Percentiles rank a stretch among this genome's conserved stretches.
phyloP scores from a whole-genome alignment of 2,329 filamentous ascomycete species.

The Cyphellophora europaea region DNA sequence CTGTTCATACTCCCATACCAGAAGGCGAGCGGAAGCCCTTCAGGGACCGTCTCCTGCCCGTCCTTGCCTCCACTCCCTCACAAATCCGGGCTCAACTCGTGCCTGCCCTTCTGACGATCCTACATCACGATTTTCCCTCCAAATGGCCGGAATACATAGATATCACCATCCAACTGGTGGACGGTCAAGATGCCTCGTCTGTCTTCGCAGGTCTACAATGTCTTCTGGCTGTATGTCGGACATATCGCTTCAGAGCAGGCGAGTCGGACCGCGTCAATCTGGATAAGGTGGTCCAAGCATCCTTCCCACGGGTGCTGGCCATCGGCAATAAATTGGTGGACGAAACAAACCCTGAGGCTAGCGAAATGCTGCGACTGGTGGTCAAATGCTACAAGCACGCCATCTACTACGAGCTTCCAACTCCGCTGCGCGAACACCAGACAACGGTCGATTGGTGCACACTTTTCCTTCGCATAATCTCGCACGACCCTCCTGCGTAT shows the following conservation, averaged over 20 bases:
- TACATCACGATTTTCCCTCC: slow-evolving; percentile 89
- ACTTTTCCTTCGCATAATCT: slow-evolving; percentile 81
- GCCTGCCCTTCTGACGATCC: slow-evolving; percentile 87
- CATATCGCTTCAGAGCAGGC: slow-evolving; percentile 87
- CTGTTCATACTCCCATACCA: slow-evolving; percentile 64
- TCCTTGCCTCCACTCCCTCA: slow-evolving; percentile 70
- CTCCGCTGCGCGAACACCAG: slow-evolving; percentile 66
- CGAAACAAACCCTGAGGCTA: slow-evolving; percentile 86
- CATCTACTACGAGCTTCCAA: slow-evolving; percentile 85
- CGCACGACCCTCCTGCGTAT: slow-evolving; percentile 69
- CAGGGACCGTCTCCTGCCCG: slow-evolving; percentile 77
- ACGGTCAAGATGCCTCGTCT: slow-evolving; percentile 73
- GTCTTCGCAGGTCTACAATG: slow-evolving; percentile 93
- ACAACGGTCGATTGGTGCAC: slow-evolving; percentile 93
- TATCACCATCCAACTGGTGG: slow-evolving; percentile 79
- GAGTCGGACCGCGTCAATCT: slow-evolving; percentile 72
- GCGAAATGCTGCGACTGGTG: slow-evolving; percentile 90
- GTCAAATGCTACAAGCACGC: slow-evolving; percentile 98
- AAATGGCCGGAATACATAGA: slow-evolving; percentile 93
- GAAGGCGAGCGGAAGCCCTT: slow-evolving; percentile 85
- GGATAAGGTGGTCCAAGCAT: slow-evolving; percentile 84
- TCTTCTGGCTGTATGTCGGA: slow-evolving; percentile 84
- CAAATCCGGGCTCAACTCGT: slow-evolving; percentile 87
- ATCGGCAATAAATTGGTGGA: slow-evolving; percentile 85
- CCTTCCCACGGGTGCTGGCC: slow-evolving; percentile 76